Evolutionary conservation across 228 moss, liverwort and hornwort species (phyloP).

Genomic region (Sphagnum magellanicum): DNA sequence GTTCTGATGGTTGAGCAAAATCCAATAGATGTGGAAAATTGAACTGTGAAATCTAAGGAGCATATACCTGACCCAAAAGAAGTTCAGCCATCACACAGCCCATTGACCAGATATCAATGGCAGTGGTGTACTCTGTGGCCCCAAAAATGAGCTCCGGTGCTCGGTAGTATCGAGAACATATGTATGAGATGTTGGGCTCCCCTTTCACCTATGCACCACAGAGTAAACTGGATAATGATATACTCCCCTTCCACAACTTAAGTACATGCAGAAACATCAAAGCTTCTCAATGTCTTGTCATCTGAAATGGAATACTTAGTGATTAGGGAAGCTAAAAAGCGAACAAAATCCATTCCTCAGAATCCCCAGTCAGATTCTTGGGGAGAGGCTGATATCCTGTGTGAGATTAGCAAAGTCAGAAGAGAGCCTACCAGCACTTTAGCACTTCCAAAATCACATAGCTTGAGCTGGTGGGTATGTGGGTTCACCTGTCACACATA

Average conservation of each 20-base stretch:
- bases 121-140: constrained; percentile 58
- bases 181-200: constrained; percentile 55
- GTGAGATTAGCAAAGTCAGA: not conserved
- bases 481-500: constrained; percentile 39
- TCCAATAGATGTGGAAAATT: not conserved
- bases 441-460: constrained; percentile 56
- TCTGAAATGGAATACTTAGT: too few species aligned
- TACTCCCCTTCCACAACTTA: too few species aligned
- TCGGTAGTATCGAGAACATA: constrained; percentile 55
- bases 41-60: not conserved
- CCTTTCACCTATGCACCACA: constrained; percentile 39
- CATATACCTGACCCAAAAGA: constrained; percentile 41
- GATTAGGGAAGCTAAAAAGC: too few species aligned
- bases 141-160: constrained; percentile 58
- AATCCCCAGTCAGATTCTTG: too few species aligned
- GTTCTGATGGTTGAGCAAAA: not conserved
- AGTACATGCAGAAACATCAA: too few species aligned
- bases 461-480: constrained; percentile 55
- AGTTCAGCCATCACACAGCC: constrained; percentile 60
- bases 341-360: too few species aligned
- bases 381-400: too few species aligned
- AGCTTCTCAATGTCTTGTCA: too few species aligned
- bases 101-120: constrained; percentile 64
- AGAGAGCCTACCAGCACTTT: constrained; percentile 41
- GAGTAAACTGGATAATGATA: too few species aligned